Base-by-base conservation (phyloP, 352 stramenopile species). In the Phytophthora tentaculata region DNA sequence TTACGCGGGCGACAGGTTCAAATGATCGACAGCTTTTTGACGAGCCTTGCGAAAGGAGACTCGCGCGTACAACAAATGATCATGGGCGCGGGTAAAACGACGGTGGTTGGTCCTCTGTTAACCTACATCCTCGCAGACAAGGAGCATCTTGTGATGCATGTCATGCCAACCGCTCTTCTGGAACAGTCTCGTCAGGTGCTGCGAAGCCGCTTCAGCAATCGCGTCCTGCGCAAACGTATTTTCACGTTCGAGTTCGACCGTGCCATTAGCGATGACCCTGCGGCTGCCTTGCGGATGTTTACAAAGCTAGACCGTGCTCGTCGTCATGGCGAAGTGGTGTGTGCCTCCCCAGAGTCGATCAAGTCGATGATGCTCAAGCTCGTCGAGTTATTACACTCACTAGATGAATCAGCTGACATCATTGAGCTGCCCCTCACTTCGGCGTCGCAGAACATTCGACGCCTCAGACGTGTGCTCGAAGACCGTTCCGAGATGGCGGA, bases 291-390 rank as follows among this genome's bases (percentile, higher is more conserved):
- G 20, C 79, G 85, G 43, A 61, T 96, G 28, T 93, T 89, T 53
- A 78, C 75, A 24, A 97, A 96, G 58, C 75, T 99, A 16, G 91
- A 97, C 81, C 61, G 90, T 76, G 77, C 95, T 89, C 80, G 97
- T 62, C 62, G 95, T 76, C 73, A 96, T 61, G 87, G 87, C 1
- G 97, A 98, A 37, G 97, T 99, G 3, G 97, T 99, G 13, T 99
- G 98, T 71, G 97, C 98, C 16, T 99, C 96, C 6, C 98, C 98
- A 3, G 98, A 99, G 39, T 98, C 96, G 62, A 96, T 99, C 45
- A 99, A 99, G 78, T 99, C 96, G 29, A 98, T 99, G 75, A 97
- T 99, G 90, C 74, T 99, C 2, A 99, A 99, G 67, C 97, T 99
- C 53, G 85, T 99, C 8, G 95, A 98, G 68, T 63, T 98, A 17